A percentile compares a stretch with the other conserved stretches of the same genome.
phyloP scores from a whole-genome alignment of 257 asterid species.

The Capsicum baccatum region DNA sequence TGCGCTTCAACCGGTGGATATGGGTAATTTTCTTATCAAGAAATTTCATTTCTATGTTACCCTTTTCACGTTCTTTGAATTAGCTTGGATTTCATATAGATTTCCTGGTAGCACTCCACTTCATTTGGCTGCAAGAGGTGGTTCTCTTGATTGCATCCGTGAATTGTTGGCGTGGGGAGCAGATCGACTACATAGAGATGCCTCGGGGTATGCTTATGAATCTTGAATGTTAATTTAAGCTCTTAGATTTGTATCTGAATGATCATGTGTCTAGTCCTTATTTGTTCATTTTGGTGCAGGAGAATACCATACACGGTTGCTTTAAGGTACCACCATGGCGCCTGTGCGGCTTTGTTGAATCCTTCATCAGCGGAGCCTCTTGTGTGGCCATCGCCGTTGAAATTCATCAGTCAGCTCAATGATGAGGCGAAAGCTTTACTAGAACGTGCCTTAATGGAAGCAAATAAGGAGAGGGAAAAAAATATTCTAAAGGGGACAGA shows the following conservation, averaged over 20 bases:
- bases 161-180: constrained; percentile 97
- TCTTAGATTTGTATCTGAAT: not conserved
- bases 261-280: not conserved
- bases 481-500: constrained; percentile 64
- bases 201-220: constrained; percentile 63
- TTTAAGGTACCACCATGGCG: constrained; percentile 70
- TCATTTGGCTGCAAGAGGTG: constrained; percentile 98
- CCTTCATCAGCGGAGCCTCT: constrained; percentile 97
- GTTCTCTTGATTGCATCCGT: constrained; percentile 92
- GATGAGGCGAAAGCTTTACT: constrained; percentile 78
- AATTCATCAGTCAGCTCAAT: constrained; percentile 91
- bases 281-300: constrained; percentile 48
- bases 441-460: constrained; percentile 85
- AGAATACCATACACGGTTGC: constrained; percentile 91
- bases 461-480: constrained; percentile 81
- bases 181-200: constrained; percentile 83
- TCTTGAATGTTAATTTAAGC: not conserved
- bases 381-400: constrained; percentile 98
- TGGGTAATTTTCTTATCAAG: constrained; percentile 50
- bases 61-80: not conserved
- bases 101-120: constrained; percentile 94
- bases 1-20: constrained; percentile 90
- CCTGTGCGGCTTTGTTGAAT: constrained; percentile 87
- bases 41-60: not conserved
- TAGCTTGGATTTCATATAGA: constrained; percentile 41